A percentile compares a stretch with the other conserved stretches of the same genome.
Conservation (phyloP, 2,329 filamentous ascomycete species). For the Thelonectria rubi region DNA sequence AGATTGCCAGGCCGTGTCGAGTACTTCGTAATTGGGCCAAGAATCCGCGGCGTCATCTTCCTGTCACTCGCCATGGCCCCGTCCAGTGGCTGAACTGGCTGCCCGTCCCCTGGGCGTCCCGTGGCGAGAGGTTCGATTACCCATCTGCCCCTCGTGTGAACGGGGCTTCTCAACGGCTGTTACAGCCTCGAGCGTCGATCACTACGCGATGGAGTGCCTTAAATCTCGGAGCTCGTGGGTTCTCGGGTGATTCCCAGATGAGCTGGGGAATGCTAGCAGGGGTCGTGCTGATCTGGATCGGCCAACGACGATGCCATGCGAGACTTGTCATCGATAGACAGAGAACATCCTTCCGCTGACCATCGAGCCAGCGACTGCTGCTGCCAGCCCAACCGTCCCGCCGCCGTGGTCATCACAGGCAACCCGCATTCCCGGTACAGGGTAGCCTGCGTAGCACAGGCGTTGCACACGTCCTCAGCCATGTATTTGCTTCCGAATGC, state of each 20-base stretch:
- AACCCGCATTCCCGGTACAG: not conserved
- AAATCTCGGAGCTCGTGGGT: slow-evolving; percentile 39
- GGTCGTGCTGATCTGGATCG: slow-evolving; percentile 42
- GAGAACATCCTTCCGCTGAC: slow-evolving; percentile 25
- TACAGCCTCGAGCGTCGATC: slow-evolving; percentile 37
- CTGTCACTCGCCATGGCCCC: not conserved
- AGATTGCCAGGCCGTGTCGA: slow-evolving; percentile 28
- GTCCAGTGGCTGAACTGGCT: slow-evolving; percentile 11
- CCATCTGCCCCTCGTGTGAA: not conserved
- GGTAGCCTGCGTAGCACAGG: slow-evolving; percentile 3
- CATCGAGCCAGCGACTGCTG: slow-evolving; percentile 26
- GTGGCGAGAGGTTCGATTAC: not conserved
- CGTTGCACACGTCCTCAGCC: not conserved
- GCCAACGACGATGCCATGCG: slow-evolving; percentile 22
- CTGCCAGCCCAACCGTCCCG: not conserved
- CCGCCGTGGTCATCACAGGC: not conserved
- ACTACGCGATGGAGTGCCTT: slow-evolving; percentile 34
- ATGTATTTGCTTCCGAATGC: not conserved
- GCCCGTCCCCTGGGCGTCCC: slow-evolving; percentile 8
- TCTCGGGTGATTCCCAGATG: slow-evolving; percentile 42
- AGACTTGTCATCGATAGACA: slow-evolving; percentile 19
- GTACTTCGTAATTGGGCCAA: slow-evolving; percentile 8
- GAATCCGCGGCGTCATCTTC: slow-evolving; percentile 8
- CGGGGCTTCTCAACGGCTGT: slow-evolving; percentile 24
- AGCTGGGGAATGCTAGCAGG: slow-evolving; percentile 39